These are phyloP conservation scores for Ogataea polymorpha DNA, from an alignment of 805 yeast species.

Conservation along the genomic window DNA sequence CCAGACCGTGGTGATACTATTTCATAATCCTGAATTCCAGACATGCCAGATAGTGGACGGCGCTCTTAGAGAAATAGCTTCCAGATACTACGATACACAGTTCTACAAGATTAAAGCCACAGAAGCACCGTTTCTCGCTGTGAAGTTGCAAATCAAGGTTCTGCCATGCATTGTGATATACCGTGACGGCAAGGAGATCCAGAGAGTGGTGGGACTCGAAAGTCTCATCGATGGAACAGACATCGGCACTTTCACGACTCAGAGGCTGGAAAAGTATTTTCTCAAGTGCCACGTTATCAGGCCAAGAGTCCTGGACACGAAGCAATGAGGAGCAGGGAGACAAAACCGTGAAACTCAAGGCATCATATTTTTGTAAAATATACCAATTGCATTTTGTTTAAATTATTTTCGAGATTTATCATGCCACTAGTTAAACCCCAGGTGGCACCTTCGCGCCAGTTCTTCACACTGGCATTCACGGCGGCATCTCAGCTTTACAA, in stretches of 20 bases:
- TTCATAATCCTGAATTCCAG: conserved; percentile 56
- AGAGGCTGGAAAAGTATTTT: conserved; percentile 46
- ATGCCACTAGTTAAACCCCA: conserved; percentile 4
- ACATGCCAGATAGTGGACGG: conserved; percentile 61
- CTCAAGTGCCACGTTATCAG: conserved; percentile 32
- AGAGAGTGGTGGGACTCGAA: conserved; percentile 68
- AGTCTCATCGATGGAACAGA: conserved; percentile 43
- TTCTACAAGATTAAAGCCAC: conserved; percentile 57
- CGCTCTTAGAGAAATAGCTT: conserved; percentile 44
- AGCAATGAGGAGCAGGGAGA: not conserved
- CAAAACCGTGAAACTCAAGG: too few species aligned
- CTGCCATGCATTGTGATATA: conserved; percentile 70
- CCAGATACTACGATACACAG: conserved; percentile 52
- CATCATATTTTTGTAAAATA: not conserved
- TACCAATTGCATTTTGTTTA: not conserved
- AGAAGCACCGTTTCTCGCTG: conserved; percentile 68
- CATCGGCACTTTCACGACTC: conserved; percentile 43
- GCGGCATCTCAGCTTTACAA: conserved; percentile 4
- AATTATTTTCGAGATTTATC: conserved; percentile 3
- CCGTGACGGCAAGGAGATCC: conserved; percentile 54
- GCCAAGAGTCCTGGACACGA: conserved; percentile 34
- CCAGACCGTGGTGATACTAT: conserved; percentile 52
- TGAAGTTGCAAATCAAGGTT: conserved; percentile 59
- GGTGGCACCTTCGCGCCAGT: not conserved
- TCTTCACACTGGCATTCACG: conserved; percentile 17